Evolutionary conservation across 2,329 filamentous ascomycete species (phyloP).

Genomic region (Nothophoma quercina): DNA sequence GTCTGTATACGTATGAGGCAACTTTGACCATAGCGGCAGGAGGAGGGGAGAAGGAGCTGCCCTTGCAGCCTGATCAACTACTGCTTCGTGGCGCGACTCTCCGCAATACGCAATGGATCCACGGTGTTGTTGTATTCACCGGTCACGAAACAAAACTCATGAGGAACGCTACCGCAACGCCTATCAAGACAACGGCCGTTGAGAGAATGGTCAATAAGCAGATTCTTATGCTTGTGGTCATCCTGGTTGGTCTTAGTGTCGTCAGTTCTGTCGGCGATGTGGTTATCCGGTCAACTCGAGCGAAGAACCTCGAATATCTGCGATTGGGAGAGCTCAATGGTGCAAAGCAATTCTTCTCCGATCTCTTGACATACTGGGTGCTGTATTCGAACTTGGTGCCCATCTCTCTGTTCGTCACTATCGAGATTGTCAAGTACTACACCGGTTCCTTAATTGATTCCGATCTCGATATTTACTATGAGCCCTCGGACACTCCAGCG

Average conservation of each 20-base stretch:
- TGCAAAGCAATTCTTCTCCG: conserved; percentile 85
- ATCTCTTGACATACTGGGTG: conserved; percentile 98
- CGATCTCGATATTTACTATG: conserved; percentile 97
- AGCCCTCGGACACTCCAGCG: conserved; percentile 91
- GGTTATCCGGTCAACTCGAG: conserved; percentile 71
- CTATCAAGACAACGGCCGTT: conserved; percentile 96
- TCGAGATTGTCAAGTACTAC: conserved; percentile 98
- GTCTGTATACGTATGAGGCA: conserved; percentile 96
- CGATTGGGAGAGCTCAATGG: conserved; percentile 66
- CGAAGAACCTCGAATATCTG: conserved; percentile 75
- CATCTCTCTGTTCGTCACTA: conserved; percentile 96
- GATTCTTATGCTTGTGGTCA: conserved; percentile 86
- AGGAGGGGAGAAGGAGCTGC: conserved; percentile 90
- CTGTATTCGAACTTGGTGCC: conserved; percentile 95
- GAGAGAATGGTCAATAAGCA: conserved; percentile 93
- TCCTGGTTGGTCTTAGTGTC: conserved; percentile 83
- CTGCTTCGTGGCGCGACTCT: conserved; percentile 91
- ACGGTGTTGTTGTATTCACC: conserved; percentile 95
- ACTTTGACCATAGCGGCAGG: conserved; percentile 90
- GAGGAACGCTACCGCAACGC: conserved; percentile 95
- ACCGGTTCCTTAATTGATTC: conserved; percentile 98
- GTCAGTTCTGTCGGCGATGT: conserved; percentile 93
- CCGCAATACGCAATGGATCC: conserved; percentile 95
- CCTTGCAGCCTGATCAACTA: conserved; percentile 90
- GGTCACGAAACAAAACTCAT: conserved; percentile 99